Evolutionary conservation across 192 early-diverging fungal species (phyloP).

Genomic region (Gonapodya prolifera): DNA sequence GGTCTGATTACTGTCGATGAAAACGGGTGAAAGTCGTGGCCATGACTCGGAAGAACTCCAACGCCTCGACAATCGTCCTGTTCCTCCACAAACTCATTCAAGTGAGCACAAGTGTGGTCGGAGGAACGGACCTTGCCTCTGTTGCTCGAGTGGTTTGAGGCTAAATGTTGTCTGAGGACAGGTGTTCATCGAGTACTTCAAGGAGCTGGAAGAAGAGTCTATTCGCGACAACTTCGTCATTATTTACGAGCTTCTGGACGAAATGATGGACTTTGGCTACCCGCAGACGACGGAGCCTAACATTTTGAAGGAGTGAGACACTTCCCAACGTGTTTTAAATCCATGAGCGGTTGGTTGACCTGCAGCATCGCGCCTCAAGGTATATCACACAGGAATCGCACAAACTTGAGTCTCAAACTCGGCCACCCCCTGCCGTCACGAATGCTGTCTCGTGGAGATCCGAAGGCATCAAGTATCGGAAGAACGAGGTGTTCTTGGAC

Average conservation of each 20-base stretch:
- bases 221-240: conserved; percentile 87
- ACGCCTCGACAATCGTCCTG: conserved; percentile 86
- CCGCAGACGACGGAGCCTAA: conserved; percentile 83
- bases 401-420: conserved; percentile 77
- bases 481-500: conserved; percentile 66
- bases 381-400: conserved; percentile 98
- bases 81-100: conserved; percentile 89
- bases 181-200: conserved; percentile 90
- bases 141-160: neutral
- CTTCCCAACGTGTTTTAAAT: neutral
- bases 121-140: neutral
- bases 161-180: conserved; percentile 10
- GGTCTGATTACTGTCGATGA: no score
- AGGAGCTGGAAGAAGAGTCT: conserved; percentile 77
- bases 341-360: neutral
- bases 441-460: conserved; percentile 59
- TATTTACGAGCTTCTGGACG: conserved; percentile 79
- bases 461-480: conserved; percentile 57
- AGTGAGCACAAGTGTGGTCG: conserved; percentile 15
- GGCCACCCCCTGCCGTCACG: conserved; percentile 77
- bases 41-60: conserved; percentile 93
- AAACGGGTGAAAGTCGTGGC: conserved; percentile 78
- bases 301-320: conserved; percentile 57
- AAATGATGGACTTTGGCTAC: conserved; percentile 88
- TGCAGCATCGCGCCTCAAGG: conserved; percentile 21